Evolutionary conservation across 1,284 basidiomycete genomes (phyloP).

Genomic region (Fereydounia khargensis): DNA sequence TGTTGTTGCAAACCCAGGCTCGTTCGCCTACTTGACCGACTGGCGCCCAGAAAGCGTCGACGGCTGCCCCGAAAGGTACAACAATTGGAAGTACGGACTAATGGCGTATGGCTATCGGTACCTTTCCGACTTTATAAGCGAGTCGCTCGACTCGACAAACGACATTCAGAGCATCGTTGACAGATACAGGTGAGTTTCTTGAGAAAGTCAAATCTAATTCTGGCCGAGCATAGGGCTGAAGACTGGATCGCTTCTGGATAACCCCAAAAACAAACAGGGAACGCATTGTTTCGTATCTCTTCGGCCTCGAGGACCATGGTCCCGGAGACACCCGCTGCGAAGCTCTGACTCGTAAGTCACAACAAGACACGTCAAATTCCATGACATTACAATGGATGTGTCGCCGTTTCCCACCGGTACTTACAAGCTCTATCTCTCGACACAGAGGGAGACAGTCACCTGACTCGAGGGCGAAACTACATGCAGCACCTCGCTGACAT

Average conservation of each 20-base stretch:
- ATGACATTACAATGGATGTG: not conserved
- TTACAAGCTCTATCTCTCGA: not conserved
- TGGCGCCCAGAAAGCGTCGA: constrained; percentile 15
- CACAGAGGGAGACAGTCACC: constrained; percentile 27
- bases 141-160: constrained; percentile 21
- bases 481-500: constrained; percentile 14
- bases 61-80: constrained; percentile 19
- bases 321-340: constrained; percentile 32
- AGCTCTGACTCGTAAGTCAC: too few species aligned
- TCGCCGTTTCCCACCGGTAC: not conserved
- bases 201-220: too few species aligned
- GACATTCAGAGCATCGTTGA: constrained; percentile 28
- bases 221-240: too few species aligned
- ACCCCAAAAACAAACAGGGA: too few species aligned
- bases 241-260: too few species aligned
- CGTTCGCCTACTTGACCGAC: constrained; percentile 26
- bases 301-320: constrained; percentile 22
- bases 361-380: not conserved
- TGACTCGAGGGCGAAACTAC: constrained; percentile 29
- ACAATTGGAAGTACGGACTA: constrained; percentile 40
- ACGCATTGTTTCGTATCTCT: constrained; percentile 32
- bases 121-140: constrained; percentile 25
- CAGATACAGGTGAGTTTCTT: constrained; percentile 20
- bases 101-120: constrained; percentile 24
- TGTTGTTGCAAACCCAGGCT: constrained; percentile 39